phyloP scores from a whole-genome alignment of 1,284 basidiomycete genomes.

The Ceratobasidium sp. region DNA sequence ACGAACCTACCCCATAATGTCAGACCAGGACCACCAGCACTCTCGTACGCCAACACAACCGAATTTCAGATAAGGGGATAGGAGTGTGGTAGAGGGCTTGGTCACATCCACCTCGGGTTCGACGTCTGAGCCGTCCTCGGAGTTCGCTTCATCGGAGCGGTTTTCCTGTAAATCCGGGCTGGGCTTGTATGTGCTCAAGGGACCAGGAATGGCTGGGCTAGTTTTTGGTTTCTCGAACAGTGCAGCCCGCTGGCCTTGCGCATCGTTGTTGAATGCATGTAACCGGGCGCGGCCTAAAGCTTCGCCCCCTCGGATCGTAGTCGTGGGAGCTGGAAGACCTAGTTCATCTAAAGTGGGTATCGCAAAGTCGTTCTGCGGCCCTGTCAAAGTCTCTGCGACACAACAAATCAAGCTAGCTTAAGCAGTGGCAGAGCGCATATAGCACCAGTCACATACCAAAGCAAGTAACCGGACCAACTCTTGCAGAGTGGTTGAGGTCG shows the following conservation, averaged over 20 bases:
- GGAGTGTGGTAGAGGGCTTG: conserved; percentile 57
- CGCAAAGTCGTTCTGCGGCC: conserved; percentile 60
- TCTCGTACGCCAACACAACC: conserved; percentile 63
- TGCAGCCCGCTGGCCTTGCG: conserved; percentile 55
- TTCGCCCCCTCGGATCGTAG: conserved; percentile 65
- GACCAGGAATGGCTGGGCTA: conserved; percentile 60
- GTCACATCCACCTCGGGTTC: conserved; percentile 20
- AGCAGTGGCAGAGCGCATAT: neutral
- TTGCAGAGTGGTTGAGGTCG: conserved; percentile 56
- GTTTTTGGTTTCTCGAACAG: conserved; percentile 66
- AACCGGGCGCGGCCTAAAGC: conserved; percentile 60
- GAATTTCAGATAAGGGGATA: conserved; percentile 64
- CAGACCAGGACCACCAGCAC: conserved; percentile 60
- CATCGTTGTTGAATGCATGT: conserved; percentile 58
- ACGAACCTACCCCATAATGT: conserved; percentile 55
- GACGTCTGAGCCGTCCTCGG: neutral
- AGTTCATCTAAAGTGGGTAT: conserved; percentile 64
- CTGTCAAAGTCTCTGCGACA: conserved; percentile 57
- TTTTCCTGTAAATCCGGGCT: neutral
- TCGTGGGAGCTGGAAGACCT: conserved; percentile 60
- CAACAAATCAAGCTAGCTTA: neutral
- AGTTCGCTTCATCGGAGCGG: neutral
- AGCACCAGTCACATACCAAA: conserved; percentile 51
- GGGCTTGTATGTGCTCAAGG: conserved; percentile 48
- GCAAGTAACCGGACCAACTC: conserved; percentile 54